Base-by-base conservation (phyloP, 129 eudicot species). In the Heracleum sosnowskyi region DNA sequence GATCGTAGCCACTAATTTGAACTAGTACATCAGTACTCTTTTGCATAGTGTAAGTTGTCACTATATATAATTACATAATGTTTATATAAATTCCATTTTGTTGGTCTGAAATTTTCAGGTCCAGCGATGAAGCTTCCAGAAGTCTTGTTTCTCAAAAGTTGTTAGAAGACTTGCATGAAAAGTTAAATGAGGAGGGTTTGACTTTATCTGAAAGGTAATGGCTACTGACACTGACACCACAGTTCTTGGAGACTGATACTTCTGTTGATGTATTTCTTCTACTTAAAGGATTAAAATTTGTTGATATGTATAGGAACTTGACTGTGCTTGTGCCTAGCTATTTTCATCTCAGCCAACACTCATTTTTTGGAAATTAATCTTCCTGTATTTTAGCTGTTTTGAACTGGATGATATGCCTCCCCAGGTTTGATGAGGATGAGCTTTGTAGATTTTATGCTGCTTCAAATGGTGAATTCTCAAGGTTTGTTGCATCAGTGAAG, bases 191-290 rank as follows among this genome's bases (percentile, higher is more conserved):
- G 84, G 84, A 87, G 89, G 94, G 92, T 72, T 80, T 91, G 66
- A 81, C 76, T 68, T 49, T 91, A 77, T 90, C 97, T 75, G 97
- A 86, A 40, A 89, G 97, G 97, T 91, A 83, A 60, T 51, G 37
- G 26, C 37, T 68, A 69, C 76, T 49, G 37, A 4, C 74, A 69
- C 76, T 49, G 37, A 4, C 74, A 28, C 69, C 69, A 64, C 44
- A 35, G 8, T 46, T 74, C n/a, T 1, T 63, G 16, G 26, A 29
- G 31, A 18, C 34, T 75, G 39, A 51, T 18, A 57, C n/a, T 60
- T 75, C 17, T n/a, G 29, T 29, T 29, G 53, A 69, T 44, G 41
- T 11, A 44, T 44, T 31, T 75, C 39, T 31, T 41, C 10, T 64
- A 57, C 73, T 79, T 40, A 51, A 33, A 31, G 22, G 75, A 74